These are phyloP conservation scores for Aspergillus udagawae DNA, from an alignment of 2,329 filamentous ascomycete genomes.

Conservation along the genomic window DNA sequence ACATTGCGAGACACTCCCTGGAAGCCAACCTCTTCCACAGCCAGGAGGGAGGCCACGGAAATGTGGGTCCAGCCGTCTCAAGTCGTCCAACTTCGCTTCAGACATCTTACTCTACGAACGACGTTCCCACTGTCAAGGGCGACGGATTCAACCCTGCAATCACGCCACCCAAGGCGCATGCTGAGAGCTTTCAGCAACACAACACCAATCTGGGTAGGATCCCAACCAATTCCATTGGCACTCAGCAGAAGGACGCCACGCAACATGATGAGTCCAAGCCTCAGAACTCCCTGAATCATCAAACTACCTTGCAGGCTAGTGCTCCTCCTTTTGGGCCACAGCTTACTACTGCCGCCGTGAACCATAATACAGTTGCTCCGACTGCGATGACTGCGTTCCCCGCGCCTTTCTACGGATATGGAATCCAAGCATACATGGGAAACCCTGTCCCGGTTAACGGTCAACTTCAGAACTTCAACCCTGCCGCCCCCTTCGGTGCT, in stretches of 20 bases:
- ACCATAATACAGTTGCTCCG: slow-evolving; percentile 23
- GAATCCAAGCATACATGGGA: slow-evolving; percentile 54
- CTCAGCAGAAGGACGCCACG: slow-evolving; percentile 48
- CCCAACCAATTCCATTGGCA: slow-evolving; percentile 61
- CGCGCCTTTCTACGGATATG: slow-evolving; percentile 48
- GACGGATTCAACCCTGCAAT: slow-evolving; percentile 47
- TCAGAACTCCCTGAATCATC: slow-evolving; percentile 55
- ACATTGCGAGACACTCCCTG: slow-evolving; percentile 43
- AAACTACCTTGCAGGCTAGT: slow-evolving; percentile 73
- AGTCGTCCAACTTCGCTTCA: slow-evolving; percentile 54
- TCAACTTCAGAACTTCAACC: slow-evolving; percentile 44
- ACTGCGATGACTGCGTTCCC: slow-evolving; percentile 34
- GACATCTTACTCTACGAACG: slow-evolving; percentile 84
- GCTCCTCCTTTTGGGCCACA: slow-evolving; percentile 74
- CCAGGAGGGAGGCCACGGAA: slow-evolving; percentile 26
- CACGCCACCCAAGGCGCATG: slow-evolving; percentile 54
- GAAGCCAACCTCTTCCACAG: slow-evolving; percentile 38
- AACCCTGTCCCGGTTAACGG: slow-evolving; percentile 34
- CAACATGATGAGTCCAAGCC: slow-evolving; percentile 46
- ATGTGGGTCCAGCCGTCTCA: slow-evolving; percentile 20
- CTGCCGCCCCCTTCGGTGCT: slow-evolving; percentile 53
- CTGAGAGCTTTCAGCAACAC: slow-evolving; percentile 64
- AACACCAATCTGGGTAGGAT: slow-evolving; percentile 79
- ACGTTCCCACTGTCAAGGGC: slow-evolving; percentile 80
- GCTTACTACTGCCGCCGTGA: slow-evolving; percentile 37